Evolutionary conservation across 2,329 filamentous ascomycete species (phyloP), one percentile per base, ranked within the genome.

Genomic region (Fusarium sp.): DNA sequence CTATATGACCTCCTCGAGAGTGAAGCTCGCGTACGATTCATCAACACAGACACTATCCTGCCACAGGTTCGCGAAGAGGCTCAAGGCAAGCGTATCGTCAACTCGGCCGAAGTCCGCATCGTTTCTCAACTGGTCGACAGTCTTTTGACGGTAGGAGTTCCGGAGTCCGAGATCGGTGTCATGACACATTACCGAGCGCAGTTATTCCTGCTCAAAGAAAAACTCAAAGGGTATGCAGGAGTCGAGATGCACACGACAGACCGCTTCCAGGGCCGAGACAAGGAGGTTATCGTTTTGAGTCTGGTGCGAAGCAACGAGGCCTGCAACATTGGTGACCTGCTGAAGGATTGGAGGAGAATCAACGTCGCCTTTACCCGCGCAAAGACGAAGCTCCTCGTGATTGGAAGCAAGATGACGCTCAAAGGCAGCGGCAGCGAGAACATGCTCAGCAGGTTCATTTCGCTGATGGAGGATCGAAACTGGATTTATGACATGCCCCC

Each of bases 171-270:
- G 62, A 95, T 99, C 66, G 97, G 97, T 56, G 93, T 99, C 75
- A 98, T 99, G 85, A 98, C 97, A 18, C 95, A 98, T 82, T 99
- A 99, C 83, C 94, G 97, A 68, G 95, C 94, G 7, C 97, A 99
- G 82, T 90, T 99, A 2, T 92, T 94, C 0, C 86, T 98, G 3
- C 88, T 99, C 1, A 94, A 94, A 74, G 91, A 95, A 70, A 88
- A 88, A 13, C 89, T 98, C 36, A 90, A 90, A 35, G 86, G 84
- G 47, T 83, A 87, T 76, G 66, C 86, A 0, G 89, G 90, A 3
- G 91, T 99, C 2, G 97, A 99, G 83, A 95, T 98, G 89, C 95
- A 99, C 83, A 98, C 97, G 0, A 95, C 97, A 4, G 97, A 99
- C 83, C 95, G 96, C 52, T 99, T 98, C 82, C 97, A 99, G 81